Evolutionary conservation across 495 filamentous ascomycete genomes (phyloP), one percentile per base, ranked within the genome.

Genomic region (Lophium mytilinum): DNA sequence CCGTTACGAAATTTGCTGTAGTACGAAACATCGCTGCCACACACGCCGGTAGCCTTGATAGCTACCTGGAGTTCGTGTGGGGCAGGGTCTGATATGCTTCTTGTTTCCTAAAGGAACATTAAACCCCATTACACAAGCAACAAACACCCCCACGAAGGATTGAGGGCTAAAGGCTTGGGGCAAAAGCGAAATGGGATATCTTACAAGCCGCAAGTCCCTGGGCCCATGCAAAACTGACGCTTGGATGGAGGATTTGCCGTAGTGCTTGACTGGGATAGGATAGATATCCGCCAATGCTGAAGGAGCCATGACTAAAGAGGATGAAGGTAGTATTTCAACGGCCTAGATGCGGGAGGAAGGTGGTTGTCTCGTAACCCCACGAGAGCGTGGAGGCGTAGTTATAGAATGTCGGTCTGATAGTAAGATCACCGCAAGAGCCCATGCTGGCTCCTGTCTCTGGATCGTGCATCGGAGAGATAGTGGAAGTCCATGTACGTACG

Each of bases 1-100:
- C 66, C 66, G 54, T 69, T 69, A 34, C 66, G 61, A 55, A 60
- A 63, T 35, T 67, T 66, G 56, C 65, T 66, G 62, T 65, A 69
- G 51, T 69, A 69, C 10, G 64, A 64, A 42, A 62, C 53, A 58
- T 69, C 66, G 53, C 62, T 66, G 15, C 66, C 66, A 53, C 66
- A 69, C 52, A 69, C 51, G 30, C 66, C 66, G 36, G 66, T 69
- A 8, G 61, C 50, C 48, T 67, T 66, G 64, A 69, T 63, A 52
- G 58, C 52, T 52, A 69, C 57, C 62, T 69, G 66, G 56, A 69
- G 64, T 55, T 69, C 66, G 43, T 67, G 50, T 19, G 64, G 58
- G 37, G 56, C 61, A 11, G 66, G 66, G 50, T 63, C 60, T 17
- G 57, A 52, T 15, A 69, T 65, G 42, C 54, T 62, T 55, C 64